A percentile compares a stretch with the other conserved stretches of the same genome.
phyloP scores from a whole-genome alignment of 257 asterid genomes.

The Lantana camara region DNA sequence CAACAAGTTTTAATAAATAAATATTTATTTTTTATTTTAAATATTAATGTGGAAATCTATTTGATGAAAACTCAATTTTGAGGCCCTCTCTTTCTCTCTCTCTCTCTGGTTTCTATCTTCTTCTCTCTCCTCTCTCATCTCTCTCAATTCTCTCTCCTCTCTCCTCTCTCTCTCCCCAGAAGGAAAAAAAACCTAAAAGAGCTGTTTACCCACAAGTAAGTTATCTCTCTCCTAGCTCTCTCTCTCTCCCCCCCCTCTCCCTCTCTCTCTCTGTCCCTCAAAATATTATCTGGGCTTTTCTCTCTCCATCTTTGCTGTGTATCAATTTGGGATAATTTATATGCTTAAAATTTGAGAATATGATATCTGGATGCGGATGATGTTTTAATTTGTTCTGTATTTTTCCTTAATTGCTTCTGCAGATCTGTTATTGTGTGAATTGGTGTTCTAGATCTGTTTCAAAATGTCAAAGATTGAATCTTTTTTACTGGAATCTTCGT shows the following conservation, averaged over 20 bases:
- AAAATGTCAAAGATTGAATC: constrained; percentile 30
- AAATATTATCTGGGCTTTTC: constrained; percentile 36
- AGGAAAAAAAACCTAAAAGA: constrained; percentile 73
- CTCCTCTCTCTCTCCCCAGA: constrained; percentile 68
- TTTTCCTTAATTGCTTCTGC: constrained; percentile 25
- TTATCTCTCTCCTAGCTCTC: constrained; percentile 44
- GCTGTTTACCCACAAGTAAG: constrained; percentile 90
- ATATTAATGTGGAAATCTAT: constrained; percentile 32
- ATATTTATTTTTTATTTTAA: constrained; percentile 17
- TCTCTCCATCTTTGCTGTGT: constrained; percentile 39
- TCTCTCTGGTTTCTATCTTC: too few species aligned
- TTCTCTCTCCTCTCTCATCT: constrained; percentile 24
- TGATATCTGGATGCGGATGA: constrained; percentile 15
- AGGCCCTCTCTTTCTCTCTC: constrained; percentile 44
- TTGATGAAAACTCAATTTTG: constrained; percentile 39
- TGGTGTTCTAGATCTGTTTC: constrained; percentile 54
- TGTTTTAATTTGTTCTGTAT: constrained; percentile 21
- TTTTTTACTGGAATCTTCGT: constrained; percentile 31
- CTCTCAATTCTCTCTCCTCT: constrained; percentile 45
- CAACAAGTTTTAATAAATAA: neutral
- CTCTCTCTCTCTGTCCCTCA: constrained; percentile 33
- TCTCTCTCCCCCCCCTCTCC: constrained; percentile 29
- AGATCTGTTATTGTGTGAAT: constrained; percentile 40
- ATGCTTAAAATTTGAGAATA: constrained; percentile 14
- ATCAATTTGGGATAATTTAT: constrained; percentile 19